A percentile compares a stretch with the other conserved stretches of the same genome.
phyloP scores from a whole-genome alignment of 1,284 basidiomycete species.

The Schizopora paradoxa region DNA sequence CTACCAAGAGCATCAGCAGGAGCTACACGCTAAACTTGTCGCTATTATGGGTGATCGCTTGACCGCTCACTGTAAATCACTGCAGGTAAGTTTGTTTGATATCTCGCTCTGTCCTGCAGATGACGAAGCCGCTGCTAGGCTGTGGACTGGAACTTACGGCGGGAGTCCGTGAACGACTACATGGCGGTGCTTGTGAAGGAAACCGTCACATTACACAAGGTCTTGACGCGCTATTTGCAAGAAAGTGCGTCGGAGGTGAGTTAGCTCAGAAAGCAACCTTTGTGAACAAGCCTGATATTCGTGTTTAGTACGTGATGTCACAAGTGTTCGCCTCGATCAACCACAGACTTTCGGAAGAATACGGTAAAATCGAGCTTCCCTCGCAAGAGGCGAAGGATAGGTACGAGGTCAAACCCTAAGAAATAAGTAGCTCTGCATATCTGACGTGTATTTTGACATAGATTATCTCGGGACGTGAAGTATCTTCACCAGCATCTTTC shows the following conservation, averaged over 20 bases:
- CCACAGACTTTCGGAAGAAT: conserved; percentile 82
- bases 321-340: conserved; percentile 54
- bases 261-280: conserved; percentile 1
- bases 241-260: conserved; percentile 74
- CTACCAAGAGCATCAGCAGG: conserved; percentile 98
- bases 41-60: conserved; percentile 98
- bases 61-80: conserved; percentile 75
- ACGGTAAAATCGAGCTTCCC: conserved; percentile 73
- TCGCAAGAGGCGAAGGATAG: conserved; percentile 77
- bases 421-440: no score
- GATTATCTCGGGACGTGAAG: conserved; percentile 73
- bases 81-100: conserved; percentile 49
- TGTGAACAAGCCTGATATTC: neutral
- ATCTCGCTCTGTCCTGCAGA: no score
- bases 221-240: conserved; percentile 87
- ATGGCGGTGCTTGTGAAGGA: conserved; percentile 93
- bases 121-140: conserved; percentile 36
- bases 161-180: conserved; percentile 68
- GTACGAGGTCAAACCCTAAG: no score
- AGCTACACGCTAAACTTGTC: conserved; percentile 96
- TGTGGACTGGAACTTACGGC: conserved; percentile 70
- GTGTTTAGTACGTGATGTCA: conserved; percentile 58
- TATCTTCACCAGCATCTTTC: conserved; percentile 72
- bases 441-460: conserved; percentile 32
- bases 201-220: conserved; percentile 93